A percentile compares a stretch with the other conserved stretches of the same genome.
These are phyloP conservation scores for Xerocomus minutiporus DNA, from an alignment of 1,284 basidiomycete species.

Conservation along the genomic window DNA sequence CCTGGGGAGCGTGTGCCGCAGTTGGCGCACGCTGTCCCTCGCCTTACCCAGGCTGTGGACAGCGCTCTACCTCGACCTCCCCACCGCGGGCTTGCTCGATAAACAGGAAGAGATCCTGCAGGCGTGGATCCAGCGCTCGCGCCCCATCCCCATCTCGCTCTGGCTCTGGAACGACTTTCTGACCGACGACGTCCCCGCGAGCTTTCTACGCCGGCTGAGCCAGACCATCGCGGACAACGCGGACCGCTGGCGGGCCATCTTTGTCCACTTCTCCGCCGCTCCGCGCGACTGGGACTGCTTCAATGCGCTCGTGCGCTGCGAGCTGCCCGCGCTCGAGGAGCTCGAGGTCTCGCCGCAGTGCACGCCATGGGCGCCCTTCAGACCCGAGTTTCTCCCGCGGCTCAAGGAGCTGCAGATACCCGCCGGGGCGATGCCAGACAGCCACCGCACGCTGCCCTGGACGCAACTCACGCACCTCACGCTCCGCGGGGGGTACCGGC, in stretches of 20 bases:
- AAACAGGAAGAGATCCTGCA: slow-evolving; percentile 25
- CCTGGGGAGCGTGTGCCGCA: slow-evolving; percentile 27
- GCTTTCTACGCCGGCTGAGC: slow-evolving; percentile 25
- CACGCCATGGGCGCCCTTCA: slow-evolving; percentile 31
- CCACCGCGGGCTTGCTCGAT: slow-evolving; percentile 21
- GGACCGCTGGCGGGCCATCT: slow-evolving; percentile 30
- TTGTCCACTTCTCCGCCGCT: slow-evolving; percentile 27
- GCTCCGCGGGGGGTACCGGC: slow-evolving; percentile 28
- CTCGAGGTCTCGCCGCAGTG: slow-evolving; percentile 32
- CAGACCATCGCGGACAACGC: slow-evolving; percentile 17
- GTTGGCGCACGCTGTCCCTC: slow-evolving; percentile 28
- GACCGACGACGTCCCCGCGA: slow-evolving; percentile 28
- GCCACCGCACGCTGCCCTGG: slow-evolving; percentile 28
- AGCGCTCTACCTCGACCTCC: slow-evolving; percentile 30
- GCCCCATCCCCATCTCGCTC: slow-evolving; percentile 23
- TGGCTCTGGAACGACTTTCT: slow-evolving; percentile 33
- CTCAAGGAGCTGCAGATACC: slow-evolving; percentile 28
- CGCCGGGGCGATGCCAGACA: slow-evolving; percentile 29
- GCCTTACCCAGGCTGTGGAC: slow-evolving; percentile 31
- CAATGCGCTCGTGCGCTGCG: slow-evolving; percentile 21
- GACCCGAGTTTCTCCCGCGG: slow-evolving; percentile 23
- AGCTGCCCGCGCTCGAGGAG: slow-evolving; percentile 26
- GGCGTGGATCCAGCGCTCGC: slow-evolving; percentile 27
- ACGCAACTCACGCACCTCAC: slow-evolving; percentile 31
- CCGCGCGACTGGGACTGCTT: slow-evolving; percentile 29